phyloP scores from a whole-genome alignment of 1,139 yeast species.

The Yamadazyma triangularis region DNA sequence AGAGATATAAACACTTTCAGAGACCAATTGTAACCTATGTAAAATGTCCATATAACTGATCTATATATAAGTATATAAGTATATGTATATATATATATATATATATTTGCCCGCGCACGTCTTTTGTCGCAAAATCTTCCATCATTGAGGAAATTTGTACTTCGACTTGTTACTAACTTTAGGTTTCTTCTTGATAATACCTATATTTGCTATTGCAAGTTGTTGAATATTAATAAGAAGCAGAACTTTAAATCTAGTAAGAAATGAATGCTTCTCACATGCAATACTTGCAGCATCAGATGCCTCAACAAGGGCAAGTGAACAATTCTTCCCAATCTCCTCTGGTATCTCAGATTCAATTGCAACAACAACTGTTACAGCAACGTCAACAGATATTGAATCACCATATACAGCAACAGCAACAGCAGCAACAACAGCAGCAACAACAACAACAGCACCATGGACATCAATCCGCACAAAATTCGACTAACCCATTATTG shows the following conservation, averaged over 20 bases:
- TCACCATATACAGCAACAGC: slow-evolving; percentile 32
- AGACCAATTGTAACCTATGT: slow-evolving; percentile 26
- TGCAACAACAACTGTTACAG: slow-evolving; percentile 36
- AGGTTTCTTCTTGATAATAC: too few relatives aligned
- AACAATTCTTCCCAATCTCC: slow-evolving; percentile 30
- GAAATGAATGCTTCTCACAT: slow-evolving; percentile 43
- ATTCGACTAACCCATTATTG: slow-evolving; percentile 30
- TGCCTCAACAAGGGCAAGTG: slow-evolving; percentile 25
- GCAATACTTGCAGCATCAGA: slow-evolving; percentile 39
- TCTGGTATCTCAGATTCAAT: slow-evolving; percentile 33
- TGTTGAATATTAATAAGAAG: too few relatives aligned
- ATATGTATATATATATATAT: too few relatives aligned
- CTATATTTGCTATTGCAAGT: too few relatives aligned
- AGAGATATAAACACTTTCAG: slow-evolving; percentile 16
- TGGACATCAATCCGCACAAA: too few relatives aligned
- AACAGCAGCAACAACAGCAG: slow-evolving; percentile 11
- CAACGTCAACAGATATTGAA: slow-evolving; percentile 37
- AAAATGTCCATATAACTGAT: too few relatives aligned
- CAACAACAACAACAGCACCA: slow-evolving; percentile 16
- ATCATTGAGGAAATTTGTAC: too few relatives aligned
- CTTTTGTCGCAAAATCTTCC: too few relatives aligned
- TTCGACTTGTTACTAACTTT: too few relatives aligned
- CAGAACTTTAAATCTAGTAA: too few relatives aligned
- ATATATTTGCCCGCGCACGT: too few relatives aligned
- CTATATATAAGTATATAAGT: too few relatives aligned